phyloP scores from a whole-genome alignment of 2,329 filamentous ascomycete species.

The Pseudogymnoascus sp. region DNA sequence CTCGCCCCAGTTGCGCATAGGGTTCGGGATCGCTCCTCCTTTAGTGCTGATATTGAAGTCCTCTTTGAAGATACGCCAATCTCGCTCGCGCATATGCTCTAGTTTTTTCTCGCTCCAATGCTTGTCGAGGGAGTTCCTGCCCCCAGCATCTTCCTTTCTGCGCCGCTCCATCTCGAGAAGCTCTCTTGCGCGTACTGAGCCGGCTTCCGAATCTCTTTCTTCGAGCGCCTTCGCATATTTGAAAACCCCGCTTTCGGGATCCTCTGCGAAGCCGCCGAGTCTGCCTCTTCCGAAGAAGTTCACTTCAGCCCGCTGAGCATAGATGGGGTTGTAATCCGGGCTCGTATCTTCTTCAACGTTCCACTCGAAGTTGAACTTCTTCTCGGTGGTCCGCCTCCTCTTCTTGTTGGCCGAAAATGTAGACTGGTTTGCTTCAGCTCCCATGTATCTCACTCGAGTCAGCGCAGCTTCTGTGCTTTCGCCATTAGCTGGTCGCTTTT shows the following conservation, averaged over 20 bases:
- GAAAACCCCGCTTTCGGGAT: conserved; percentile 45
- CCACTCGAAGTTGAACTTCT: conserved; percentile 99
- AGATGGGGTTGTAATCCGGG: conserved; percentile 71
- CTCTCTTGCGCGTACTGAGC: conserved; percentile 65
- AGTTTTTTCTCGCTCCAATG: conserved; percentile 94
- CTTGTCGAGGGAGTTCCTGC: conserved; percentile 71
- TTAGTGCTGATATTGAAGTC: conserved; percentile 96
- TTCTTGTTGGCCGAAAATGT: conserved; percentile 96
- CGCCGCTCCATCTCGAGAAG: conserved; percentile 79
- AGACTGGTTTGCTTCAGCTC: conserved; percentile 75
- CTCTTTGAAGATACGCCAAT: conserved; percentile 99
- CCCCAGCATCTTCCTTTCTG: conserved; percentile 61
- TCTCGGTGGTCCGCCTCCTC: conserved; percentile 80
- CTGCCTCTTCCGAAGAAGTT: conserved; percentile 62
- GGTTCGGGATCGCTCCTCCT: conserved; percentile 83
- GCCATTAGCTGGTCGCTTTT: conserved; percentile 29
- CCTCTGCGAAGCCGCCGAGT: conserved; percentile 56
- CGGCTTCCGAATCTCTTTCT: conserved; percentile 66
- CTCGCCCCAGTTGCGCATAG: conserved; percentile 91
- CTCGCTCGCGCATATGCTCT: conserved; percentile 89
- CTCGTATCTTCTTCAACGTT: conserved; percentile 91
- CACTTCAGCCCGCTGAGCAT: conserved; percentile 56
- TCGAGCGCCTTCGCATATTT: conserved; percentile 62
- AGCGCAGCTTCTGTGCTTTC: conserved; percentile 66
- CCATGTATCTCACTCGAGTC: conserved; percentile 79